phyloP scores from a whole-genome alignment of 2,329 filamentous ascomycete species.

The Neopestalotiopsis clavispora region DNA sequence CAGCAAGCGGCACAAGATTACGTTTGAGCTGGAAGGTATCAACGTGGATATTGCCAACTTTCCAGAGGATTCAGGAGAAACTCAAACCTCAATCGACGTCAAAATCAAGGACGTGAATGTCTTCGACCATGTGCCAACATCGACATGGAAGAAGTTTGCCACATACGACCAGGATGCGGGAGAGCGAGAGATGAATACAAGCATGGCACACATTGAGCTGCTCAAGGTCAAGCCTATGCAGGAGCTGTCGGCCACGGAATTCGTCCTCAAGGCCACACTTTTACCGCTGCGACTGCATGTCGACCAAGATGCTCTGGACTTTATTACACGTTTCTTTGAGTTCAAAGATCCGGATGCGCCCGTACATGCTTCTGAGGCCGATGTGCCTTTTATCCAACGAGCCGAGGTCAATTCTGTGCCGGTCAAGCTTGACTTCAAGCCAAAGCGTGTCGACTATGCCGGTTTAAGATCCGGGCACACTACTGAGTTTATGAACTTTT shows the following conservation, averaged over 20 bases:
- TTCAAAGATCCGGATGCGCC: constrained; percentile 81
- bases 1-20: constrained; percentile 92
- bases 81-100: constrained; percentile 85
- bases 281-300: constrained; percentile 90
- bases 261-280: constrained; percentile 79
- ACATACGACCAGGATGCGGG: constrained; percentile 90
- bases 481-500: constrained; percentile 98
- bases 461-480: constrained; percentile 91
- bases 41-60: constrained; percentile 83
- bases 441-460: constrained; percentile 95
- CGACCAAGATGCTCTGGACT: constrained; percentile 96
- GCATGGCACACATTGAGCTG: constrained; percentile 89
- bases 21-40: constrained; percentile 87
- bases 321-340: constrained; percentile 96
- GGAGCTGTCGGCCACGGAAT: constrained; percentile 84
- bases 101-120: constrained; percentile 84
- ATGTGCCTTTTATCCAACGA: constrained; percentile 86
- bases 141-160: constrained; percentile 97
- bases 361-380: constrained; percentile 64
- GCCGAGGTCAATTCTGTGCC: constrained; percentile 85
- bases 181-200: constrained; percentile 83
- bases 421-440: constrained; percentile 92
- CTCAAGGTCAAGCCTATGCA: constrained; percentile 86
- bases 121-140: constrained; percentile 92
- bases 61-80: constrained; percentile 77